A percentile compares a stretch with the other conserved stretches of the same genome.
phyloP scores from a whole-genome alignment of 2,329 filamentous ascomycete genomes.

The Aureobasidium leucospermi region DNA sequence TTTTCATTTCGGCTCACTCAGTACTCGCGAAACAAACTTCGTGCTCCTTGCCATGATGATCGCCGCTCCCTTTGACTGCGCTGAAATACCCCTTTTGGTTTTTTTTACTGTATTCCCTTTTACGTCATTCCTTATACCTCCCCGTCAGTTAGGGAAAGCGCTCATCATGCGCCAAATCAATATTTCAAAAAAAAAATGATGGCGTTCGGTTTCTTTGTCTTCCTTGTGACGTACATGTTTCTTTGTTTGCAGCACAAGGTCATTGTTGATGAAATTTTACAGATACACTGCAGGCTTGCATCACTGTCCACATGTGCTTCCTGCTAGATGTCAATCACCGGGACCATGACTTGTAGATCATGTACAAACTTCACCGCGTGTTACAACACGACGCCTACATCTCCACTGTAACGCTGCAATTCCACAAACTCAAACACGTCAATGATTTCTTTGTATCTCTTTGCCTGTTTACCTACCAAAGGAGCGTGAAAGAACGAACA shows the following conservation, averaged over 20 bases:
- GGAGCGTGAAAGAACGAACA: not conserved
- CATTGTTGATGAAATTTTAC: not conserved
- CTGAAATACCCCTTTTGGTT: constrained; percentile 14
- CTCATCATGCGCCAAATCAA: constrained; percentile 7
- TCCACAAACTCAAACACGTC: not conserved
- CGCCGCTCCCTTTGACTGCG: constrained; percentile 1
- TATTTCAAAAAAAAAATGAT: not conserved
- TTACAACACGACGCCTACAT: too few relatives aligned
- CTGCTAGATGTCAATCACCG: not conserved
- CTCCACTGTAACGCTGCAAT: not conserved
- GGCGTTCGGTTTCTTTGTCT: not conserved
- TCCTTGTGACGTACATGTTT: not conserved
- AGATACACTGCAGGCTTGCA: not conserved
- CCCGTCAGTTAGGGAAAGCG: not conserved
- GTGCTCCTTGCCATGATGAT: constrained; percentile 2
- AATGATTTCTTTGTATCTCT: not conserved
- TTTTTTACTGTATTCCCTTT: constrained; percentile 6
- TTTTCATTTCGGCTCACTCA: constrained; percentile 2
- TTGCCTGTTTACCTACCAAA: not conserved
- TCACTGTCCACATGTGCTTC: not conserved
- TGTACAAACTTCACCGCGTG: too few relatives aligned
- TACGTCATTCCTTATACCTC: constrained; percentile 10
- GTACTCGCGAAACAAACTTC: not conserved
- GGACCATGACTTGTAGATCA: too few relatives aligned
- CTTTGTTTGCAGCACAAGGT: not conserved